A percentile compares a stretch with the other conserved stretches of the same genome.
Conservation (phyloP, 2,329 filamentous ascomycete genomes). For the Chaetomium sp. region DNA sequence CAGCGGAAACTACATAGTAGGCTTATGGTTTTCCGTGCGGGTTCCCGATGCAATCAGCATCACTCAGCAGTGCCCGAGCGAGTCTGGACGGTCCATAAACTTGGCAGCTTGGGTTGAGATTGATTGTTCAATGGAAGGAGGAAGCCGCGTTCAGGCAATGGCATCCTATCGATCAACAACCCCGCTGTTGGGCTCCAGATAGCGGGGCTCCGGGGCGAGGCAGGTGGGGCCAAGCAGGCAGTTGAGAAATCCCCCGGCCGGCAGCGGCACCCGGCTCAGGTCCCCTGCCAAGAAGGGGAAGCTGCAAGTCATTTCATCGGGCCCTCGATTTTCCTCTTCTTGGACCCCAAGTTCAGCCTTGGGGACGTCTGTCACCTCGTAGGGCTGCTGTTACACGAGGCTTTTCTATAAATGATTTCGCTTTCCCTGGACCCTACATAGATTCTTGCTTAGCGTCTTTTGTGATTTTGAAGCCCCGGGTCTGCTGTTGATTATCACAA, state of each 20-base stretch:
- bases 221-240: neutral
- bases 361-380: neutral
- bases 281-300: constrained; percentile 15
- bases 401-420: neutral
- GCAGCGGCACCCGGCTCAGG: constrained; percentile 1
- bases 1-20: neutral
- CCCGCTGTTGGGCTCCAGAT: constrained; percentile 16
- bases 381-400: constrained; percentile 1
- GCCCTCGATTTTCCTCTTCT: neutral
- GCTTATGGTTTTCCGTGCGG: neutral
- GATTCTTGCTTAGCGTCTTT: neutral
- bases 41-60: neutral
- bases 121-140: neutral
- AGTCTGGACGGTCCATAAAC: neutral
- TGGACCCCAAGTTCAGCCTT: neutral
- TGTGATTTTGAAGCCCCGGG: neutral
- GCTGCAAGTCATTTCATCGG: neutral
- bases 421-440: neutral
- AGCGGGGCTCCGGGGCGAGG: neutral
- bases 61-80: neutral
- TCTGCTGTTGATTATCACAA: neutral
- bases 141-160: constrained; percentile 1
- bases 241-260: neutral
- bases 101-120: neutral
- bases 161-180: constrained; percentile 6